Percentiles rank a stretch among this genome's conserved stretches.
These are phyloP conservation scores for Serpula lacrymans DNA, from an alignment of 768 basidiomycete genomes.

Conservation along the genomic window DNA sequence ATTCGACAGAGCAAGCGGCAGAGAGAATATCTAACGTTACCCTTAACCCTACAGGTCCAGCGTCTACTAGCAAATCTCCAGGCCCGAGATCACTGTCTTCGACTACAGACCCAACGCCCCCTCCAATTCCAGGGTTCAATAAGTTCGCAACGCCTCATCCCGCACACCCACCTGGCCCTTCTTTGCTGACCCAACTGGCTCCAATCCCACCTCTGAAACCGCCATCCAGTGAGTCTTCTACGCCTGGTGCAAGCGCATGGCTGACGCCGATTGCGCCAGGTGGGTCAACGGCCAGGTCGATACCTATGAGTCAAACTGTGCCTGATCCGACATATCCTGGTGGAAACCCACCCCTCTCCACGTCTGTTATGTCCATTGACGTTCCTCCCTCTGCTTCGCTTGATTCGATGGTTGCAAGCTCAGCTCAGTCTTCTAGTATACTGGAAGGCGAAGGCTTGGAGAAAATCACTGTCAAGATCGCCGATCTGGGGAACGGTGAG, in stretches of 20 bases:
- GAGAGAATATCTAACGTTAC: conserved; percentile 50
- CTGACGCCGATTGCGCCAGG: conserved; percentile 18
- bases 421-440: conserved; percentile 25
- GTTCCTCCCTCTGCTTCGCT: no score
- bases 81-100: no score
- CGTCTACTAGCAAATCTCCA: no score
- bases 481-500: conserved; percentile 93
- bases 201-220: conserved; percentile 25
- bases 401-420: conserved; percentile 20
- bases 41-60: conserved; percentile 32
- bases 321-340: conserved; percentile 18
- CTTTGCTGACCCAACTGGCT: conserved; percentile 71
- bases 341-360: conserved; percentile 24
- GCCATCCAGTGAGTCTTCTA: conserved; percentile 19
- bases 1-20: conserved; percentile 42
- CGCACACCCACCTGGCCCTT: conserved; percentile 53
- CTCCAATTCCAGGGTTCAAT: conserved; percentile 28
- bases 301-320: no score
- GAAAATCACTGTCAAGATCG: conserved; percentile 97
- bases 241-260: conserved; percentile 23
- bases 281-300: conserved; percentile 9
- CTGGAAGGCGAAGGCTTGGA: conserved; percentile 42
- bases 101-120: no score
- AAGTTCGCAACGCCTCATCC: conserved; percentile 35
- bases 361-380: conserved; percentile 24